These are phyloP conservation scores for Heliosperma pusillum DNA, from an alignment of 148 eudicot genomes.

Conservation along the genomic window DNA sequence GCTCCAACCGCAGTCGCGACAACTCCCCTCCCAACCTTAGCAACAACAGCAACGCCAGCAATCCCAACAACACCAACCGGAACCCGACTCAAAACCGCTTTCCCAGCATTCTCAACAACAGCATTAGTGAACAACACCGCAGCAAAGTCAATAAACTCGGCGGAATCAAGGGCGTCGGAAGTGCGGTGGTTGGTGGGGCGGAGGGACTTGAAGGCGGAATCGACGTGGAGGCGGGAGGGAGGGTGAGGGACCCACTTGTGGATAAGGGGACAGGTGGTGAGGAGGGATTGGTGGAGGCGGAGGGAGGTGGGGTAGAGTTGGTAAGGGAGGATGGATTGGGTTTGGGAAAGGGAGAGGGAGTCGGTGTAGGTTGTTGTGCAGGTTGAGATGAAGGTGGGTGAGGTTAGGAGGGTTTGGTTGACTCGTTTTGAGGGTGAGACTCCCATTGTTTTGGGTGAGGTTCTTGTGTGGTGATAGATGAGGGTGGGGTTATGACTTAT, in stretches of 20 bases:
- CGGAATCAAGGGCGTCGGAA: constrained; percentile 23
- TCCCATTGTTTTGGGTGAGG: constrained; percentile 40
- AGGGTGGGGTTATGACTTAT: no score
- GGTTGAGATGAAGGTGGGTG: constrained; percentile 54
- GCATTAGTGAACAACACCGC: constrained; percentile 46
- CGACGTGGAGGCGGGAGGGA: constrained; percentile 56
- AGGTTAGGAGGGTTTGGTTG: constrained; percentile 30
- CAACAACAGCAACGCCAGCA: constrained; percentile 58
- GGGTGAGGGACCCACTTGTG: constrained; percentile 53
- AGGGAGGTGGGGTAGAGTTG: constrained; percentile 61
- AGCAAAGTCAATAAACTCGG: constrained; percentile 53
- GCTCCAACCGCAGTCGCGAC: constrained; percentile 57
- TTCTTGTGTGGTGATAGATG: no score
- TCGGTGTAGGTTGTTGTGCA: constrained; percentile 52
- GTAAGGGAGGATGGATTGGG: constrained; percentile 63
- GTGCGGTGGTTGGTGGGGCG: constrained; percentile 4
- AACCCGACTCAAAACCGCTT: constrained; percentile 33
- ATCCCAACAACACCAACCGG: constrained; percentile 66
- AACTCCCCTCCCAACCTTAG: constrained; percentile 40
- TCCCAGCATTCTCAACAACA: constrained; percentile 42
- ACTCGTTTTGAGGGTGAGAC: constrained; percentile 59
- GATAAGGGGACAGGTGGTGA: constrained; percentile 44
- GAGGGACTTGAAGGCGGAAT: constrained; percentile 36
- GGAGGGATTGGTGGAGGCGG: constrained; percentile 57
- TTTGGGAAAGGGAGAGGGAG: constrained; percentile 41